Evolutionary conservation across 352 stramenopile species (phyloP).

Genomic region (Phytopythium ostracodes): DNA sequence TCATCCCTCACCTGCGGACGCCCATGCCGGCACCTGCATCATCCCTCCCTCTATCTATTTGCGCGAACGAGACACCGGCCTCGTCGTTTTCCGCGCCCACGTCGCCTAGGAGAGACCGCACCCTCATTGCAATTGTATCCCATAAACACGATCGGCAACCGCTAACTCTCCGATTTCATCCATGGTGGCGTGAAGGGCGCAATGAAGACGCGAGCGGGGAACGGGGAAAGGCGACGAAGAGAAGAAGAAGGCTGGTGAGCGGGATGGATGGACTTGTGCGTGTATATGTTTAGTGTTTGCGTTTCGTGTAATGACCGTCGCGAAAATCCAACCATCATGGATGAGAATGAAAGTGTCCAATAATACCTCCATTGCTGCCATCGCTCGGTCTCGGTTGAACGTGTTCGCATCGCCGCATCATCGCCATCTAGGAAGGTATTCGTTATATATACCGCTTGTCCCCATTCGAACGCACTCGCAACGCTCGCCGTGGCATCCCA

Average conservation of each 20-base stretch:
- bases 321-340: neutral
- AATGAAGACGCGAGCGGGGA: neutral
- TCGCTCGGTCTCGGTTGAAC: no score
- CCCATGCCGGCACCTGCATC: neutral
- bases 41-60: conserved; percentile 4
- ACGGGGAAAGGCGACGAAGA: neutral
- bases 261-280: neutral
- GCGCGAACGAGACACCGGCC: neutral
- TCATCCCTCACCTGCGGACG: neutral
- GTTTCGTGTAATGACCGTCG: conserved; percentile 1
- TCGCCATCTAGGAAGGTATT: no score
- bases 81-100: neutral
- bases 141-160: neutral
- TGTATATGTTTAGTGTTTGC: conserved; percentile 1
- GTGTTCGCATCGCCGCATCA: no score
- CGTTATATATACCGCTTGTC: no score
- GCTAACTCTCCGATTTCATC: neutral
- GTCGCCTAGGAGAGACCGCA: neutral
- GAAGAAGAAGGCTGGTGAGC: neutral
- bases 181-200: neutral
- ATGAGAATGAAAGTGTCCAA: conserved; percentile 4
- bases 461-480: neutral
- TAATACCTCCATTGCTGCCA: no score
- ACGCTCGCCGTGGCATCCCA: no score
- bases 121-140: conserved; percentile 1